Evolutionary conservation across 2,329 filamentous ascomycete genomes (phyloP), one percentile per base, ranked within the genome.

Genomic region (Neoascochyta sp.): DNA sequence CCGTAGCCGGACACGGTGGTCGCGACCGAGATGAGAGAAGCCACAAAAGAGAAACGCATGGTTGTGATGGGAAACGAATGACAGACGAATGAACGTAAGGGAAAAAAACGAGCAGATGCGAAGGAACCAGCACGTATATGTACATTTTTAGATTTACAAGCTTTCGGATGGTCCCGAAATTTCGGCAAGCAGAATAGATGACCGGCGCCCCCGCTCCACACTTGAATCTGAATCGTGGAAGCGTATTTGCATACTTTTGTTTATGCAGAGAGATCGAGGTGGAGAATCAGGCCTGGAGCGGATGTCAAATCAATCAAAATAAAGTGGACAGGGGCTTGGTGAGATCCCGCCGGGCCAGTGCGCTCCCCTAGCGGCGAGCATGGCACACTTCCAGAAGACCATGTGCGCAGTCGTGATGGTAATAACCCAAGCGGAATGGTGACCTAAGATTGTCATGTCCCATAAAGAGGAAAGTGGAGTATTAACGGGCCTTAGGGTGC

Each of bases 1-100:
- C 64, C 55, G 39, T 67, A 68, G 19, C 57, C 62, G 28, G 52
- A 35, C 9, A 51, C 50, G 4, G 39, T 27, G 3, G 36, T 33
- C 6, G 40, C 41, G 16, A 45, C 35, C 20, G 39, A 45, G 17
- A 47, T 37, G 32, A 49, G 32, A 20, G 42, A 51, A 19, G 36
- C 29, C 23, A 50, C 9, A 13, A 53, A 21, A 17, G 35, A 44
- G 3, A 27, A 41, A 29, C 44, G 46, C 51, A 54, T 54, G 22
- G 16, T 46, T 38, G 27, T 29, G 16, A 11, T 36, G 11, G 24
- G 20, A 29, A 34, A 29, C 10, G 18, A 33, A 38, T n/a, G 21
- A 29, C 10, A 11, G 9, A 15, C n/a, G 9, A 19, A n/a, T 17
- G 4, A 13, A 19, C 9, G 3, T n/a, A 12, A 7, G 12, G 12